Conservation (phyloP, 2,329 filamentous ascomycete genomes). For the Chaetomium sp. region DNA sequence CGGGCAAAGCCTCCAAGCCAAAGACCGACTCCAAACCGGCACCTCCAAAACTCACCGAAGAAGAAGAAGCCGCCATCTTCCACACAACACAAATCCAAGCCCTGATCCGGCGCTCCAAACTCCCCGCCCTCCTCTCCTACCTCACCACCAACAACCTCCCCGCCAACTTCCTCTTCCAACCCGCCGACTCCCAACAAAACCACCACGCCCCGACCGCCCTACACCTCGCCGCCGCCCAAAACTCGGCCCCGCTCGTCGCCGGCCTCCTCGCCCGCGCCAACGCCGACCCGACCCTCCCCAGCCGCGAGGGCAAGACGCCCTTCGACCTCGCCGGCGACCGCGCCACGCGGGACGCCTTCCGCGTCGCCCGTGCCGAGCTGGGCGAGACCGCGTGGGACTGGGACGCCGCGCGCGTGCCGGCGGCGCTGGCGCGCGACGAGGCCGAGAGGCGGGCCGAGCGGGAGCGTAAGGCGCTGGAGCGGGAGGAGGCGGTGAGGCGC, state of each 20-base stretch:
- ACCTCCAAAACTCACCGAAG: slow-evolving; percentile 71
- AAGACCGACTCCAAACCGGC: slow-evolving; percentile 53
- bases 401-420: slow-evolving; percentile 72
- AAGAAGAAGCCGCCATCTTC: slow-evolving; percentile 77
- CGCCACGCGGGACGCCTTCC: slow-evolving; percentile 85
- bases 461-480: slow-evolving; percentile 69
- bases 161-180: slow-evolving; percentile 74
- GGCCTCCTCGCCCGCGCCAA: slow-evolving; percentile 74
- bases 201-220: slow-evolving; percentile 81
- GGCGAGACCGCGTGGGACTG: slow-evolving; percentile 79
- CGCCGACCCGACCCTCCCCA: slow-evolving; percentile 72
- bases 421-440: slow-evolving; percentile 69
- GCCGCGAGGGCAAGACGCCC: slow-evolving; percentile 76
- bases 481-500: slow-evolving; percentile 69
- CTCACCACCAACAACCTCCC: slow-evolving; percentile 73
- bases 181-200: slow-evolving; percentile 66
- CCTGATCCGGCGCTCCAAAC: slow-evolving; percentile 84
- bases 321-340: slow-evolving; percentile 89
- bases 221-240: slow-evolving; percentile 82
- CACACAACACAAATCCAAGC: slow-evolving; percentile 90
- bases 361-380: slow-evolving; percentile 79
- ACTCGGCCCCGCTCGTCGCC: slow-evolving; percentile 73
- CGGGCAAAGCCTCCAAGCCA: slow-evolving; percentile 42
- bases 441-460: slow-evolving; percentile 68
- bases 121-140: slow-evolving; percentile 84